Base-by-base conservation (phyloP, 2,329 filamentous ascomycete species). In the Beauveria rudraprayagi region DNA sequence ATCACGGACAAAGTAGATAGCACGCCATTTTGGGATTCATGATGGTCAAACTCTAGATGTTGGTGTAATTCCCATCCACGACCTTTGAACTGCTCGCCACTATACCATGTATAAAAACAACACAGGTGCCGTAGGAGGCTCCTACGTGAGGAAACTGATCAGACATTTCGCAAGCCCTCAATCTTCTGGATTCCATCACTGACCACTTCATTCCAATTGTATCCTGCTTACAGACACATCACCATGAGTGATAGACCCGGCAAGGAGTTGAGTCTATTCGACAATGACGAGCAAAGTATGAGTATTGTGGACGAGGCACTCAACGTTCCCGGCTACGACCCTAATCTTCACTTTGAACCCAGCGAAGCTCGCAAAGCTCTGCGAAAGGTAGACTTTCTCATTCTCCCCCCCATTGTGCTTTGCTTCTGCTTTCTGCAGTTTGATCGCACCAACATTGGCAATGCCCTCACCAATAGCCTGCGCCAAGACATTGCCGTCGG, bases 401-500 rank as follows among this genome's bases (percentile, higher is more conserved):
- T 72, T 2, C 50, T 72, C 30, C 70, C 70, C 0, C 66, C 69
- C 16, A 69, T 72, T 3, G 64, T 73, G 2, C 64, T 70, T 5
- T 70, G 69, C 30, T 73, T 73, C 40, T 71, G 67, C 40, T 70
- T 71, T 46, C 69, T 73, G 2, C 71, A 73, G 19, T 71, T 73
- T 41, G 70, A 73, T 34, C 68, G 70, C 8, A 71, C 64, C 51
- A 79, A 77, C 62, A 80, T 80, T 58, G 76, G 76, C 60, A 81
- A 80, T 40, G 80, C 80, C 3, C 65, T 83, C 44, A 83, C 80
- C 3, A 80, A 82, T 46, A 78, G 74, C 3, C 75, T 83, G 48
- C 73, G 78, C 16, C 62, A 72, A 3, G 80, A 83, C 61, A 73
- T 83, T 6, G 69, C 72, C 16, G 75, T 83, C 59, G 75, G 73